Evolutionary conservation across 306 rosid genomes (phyloP), one percentile per base, ranked within the genome.

Genomic region (Inga oerstediana): DNA sequence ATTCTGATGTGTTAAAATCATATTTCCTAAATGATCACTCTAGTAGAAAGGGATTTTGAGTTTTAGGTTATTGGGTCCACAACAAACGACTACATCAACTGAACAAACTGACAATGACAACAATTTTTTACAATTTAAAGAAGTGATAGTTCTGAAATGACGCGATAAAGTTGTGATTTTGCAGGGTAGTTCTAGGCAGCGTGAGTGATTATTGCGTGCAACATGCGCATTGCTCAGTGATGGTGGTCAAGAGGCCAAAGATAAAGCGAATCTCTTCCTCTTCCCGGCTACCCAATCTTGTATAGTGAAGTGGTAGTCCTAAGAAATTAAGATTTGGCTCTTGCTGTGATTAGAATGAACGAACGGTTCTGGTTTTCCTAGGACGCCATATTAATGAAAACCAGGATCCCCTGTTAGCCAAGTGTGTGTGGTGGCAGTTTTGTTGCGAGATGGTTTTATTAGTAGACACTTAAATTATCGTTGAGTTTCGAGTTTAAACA

Each of bases 181-280:
- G 79, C 79, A 54, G 79, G 79, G 67, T 35, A 34, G 22, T 75
- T 34, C 67, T 52, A 4, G 79, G 79, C 30, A 75, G 79, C 32
- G 49, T 75, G 67, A 75, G 79, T 10, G 67, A 75, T 52, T 52
- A 75, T 35, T 52, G 79, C 22, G 67, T 54, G 45, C 79, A 52
- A 35, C 79, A 35, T 35, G 79, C 66, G 1, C 46, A 16, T 1
- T 75, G 79, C 35, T 35, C 66, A 35, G 79, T 52, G 67, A 52
- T 75, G 79, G 45, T 75, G 19, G 67, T 75, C 34, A 75, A 75
- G 48, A 75, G 27, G 67, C 79, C 79, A 3, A 75, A 52, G 67
- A 72, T 66, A 35, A 45, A 24, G 44, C 80, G 8, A 35, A 45
- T 15, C 13, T 72, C 62, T 0, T 48, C 77, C 24, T 49, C 44